Percentiles rank a stretch among this genome's conserved stretches.
phyloP scores from a whole-genome alignment of 2,329 filamentous ascomycete genomes.

The Cladosporium sp. region DNA sequence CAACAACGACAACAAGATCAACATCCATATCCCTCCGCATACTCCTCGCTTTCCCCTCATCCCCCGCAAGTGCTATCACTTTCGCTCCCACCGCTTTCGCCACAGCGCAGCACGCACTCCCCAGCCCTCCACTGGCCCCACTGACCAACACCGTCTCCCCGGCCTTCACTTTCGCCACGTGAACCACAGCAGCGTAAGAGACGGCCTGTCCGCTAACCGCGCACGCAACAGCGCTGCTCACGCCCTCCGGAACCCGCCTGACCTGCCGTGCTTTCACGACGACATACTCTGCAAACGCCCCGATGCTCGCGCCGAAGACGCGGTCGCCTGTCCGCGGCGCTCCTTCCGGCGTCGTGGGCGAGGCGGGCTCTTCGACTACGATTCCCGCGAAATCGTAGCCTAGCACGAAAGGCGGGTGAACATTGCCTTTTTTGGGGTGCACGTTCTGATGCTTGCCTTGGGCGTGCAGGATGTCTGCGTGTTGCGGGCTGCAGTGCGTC shows the following conservation, averaged over 20 bases:
- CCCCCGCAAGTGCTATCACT: conserved; percentile 52
- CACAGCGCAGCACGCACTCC: conserved; percentile 54
- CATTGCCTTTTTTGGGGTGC: conserved; percentile 41
- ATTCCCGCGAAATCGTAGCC: conserved; percentile 60
- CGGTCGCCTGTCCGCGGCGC: conserved; percentile 41
- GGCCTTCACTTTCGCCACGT: conserved; percentile 37
- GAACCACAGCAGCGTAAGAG: conserved; percentile 48
- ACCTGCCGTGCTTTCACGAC: conserved; percentile 38
- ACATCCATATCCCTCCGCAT: conserved; percentile 28
- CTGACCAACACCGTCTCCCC: conserved; percentile 53
- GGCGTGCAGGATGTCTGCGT: conserved; percentile 58
- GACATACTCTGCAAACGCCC: conserved; percentile 52
- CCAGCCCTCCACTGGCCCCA: conserved; percentile 53
- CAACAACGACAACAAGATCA: conserved; percentile 37
- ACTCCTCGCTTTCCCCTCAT: conserved; percentile 36
- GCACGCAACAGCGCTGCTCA: conserved; percentile 49
- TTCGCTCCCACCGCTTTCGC: conserved; percentile 50
- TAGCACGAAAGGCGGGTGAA: conserved; percentile 55
- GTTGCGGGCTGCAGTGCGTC: conserved; percentile 55
- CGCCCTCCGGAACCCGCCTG: conserved; percentile 42
- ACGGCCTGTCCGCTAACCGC: conserved; percentile 53
- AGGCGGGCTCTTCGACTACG: conserved; percentile 40
- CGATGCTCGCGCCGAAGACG: conserved; percentile 52
- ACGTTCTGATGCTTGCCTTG: conserved; percentile 60
- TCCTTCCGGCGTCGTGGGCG: conserved; percentile 38